Conservation (phyloP, 495 filamentous ascomycete species). For the Paragyromitra xinjiangensis region DNA sequence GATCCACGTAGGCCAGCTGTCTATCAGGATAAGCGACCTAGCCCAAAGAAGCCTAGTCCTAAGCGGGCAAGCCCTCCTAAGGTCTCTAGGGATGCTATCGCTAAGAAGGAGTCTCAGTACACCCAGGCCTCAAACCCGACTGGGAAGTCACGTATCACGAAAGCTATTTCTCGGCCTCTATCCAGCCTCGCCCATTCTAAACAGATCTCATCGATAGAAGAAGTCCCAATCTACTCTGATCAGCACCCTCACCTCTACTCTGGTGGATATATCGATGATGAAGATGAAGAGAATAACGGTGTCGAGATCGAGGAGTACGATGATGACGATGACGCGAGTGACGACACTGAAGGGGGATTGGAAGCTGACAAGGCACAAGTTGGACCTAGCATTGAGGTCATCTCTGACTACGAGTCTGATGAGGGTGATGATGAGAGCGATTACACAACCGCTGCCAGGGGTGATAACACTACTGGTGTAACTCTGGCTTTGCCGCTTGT, state of each 20-base stretch:
- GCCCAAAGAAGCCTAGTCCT: conserved; percentile 50
- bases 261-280: conserved; percentile 54
- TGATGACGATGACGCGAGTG: conserved; percentile 53
- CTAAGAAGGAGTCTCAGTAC: conserved; percentile 55
- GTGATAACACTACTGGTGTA: conserved; percentile 56
- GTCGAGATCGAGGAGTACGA: conserved; percentile 53
- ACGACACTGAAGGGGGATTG: conserved; percentile 36
- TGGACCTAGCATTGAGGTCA: conserved; percentile 36
- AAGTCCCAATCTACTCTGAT: conserved; percentile 54
- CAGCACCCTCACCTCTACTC: conserved; percentile 56
- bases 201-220: conserved; percentile 46
- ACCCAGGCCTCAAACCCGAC: conserved; percentile 39
- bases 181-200: conserved; percentile 49
- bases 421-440: conserved; percentile 48
- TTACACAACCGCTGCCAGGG: conserved; percentile 30
- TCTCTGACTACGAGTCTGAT: conserved; percentile 54
- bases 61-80: conserved; percentile 53
- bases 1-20: conserved; percentile 69
- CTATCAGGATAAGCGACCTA: conserved; percentile 68
- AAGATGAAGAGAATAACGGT: conserved; percentile 55
- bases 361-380: conserved; percentile 36
- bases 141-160: conserved; percentile 41
- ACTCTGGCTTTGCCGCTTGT: conserved; percentile 53
- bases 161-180: conserved; percentile 48
- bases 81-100: conserved; percentile 53